phyloP scores from a whole-genome alignment of 2,329 filamentous ascomycete species.

The Keithomyces neogunnii region DNA sequence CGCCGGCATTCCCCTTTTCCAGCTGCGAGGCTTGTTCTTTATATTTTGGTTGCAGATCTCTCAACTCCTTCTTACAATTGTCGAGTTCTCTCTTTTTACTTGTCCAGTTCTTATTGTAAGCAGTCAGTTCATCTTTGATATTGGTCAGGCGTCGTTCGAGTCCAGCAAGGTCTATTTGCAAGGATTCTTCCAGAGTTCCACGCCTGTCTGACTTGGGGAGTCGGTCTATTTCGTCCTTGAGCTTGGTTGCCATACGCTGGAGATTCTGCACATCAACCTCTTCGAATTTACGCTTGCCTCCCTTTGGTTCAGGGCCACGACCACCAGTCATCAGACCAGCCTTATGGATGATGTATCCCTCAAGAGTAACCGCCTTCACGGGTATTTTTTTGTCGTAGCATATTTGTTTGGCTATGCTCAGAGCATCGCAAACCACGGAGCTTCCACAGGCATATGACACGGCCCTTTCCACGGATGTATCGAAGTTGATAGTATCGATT shows the following conservation, averaged over 20 bases:
- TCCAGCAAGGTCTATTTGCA: conserved; percentile 71
- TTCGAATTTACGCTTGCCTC: conserved; percentile 74
- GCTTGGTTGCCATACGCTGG: conserved; percentile 65
- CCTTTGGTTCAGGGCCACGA: conserved; percentile 66
- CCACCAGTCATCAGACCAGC: conserved; percentile 95
- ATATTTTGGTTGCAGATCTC: conserved; percentile 70
- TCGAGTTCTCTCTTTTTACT: conserved; percentile 79
- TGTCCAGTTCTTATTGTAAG: conserved; percentile 72
- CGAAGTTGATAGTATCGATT: conserved; percentile 94
- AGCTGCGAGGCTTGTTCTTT: conserved; percentile 63
- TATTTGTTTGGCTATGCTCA: conserved; percentile 80
- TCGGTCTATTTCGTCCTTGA: conserved; percentile 68
- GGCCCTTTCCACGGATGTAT: conserved; percentile 77
- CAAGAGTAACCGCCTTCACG: conserved; percentile 88
- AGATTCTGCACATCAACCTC: conserved; percentile 83
- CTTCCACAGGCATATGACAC: conserved; percentile 94
- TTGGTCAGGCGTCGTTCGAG: conserved; percentile 69
- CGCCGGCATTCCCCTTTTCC: conserved; percentile 42
- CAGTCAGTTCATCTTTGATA: conserved; percentile 65
- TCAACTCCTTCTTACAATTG: conserved; percentile 63
- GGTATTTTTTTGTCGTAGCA: conserved; percentile 79
- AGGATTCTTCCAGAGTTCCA: conserved; percentile 67
- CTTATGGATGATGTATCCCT: conserved; percentile 96
- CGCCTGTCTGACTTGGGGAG: conserved; percentile 72
- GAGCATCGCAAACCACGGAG: conserved; percentile 85